Conservation (phyloP, 2,329 filamentous ascomycete species). For the Triangularia setosa region DNA sequence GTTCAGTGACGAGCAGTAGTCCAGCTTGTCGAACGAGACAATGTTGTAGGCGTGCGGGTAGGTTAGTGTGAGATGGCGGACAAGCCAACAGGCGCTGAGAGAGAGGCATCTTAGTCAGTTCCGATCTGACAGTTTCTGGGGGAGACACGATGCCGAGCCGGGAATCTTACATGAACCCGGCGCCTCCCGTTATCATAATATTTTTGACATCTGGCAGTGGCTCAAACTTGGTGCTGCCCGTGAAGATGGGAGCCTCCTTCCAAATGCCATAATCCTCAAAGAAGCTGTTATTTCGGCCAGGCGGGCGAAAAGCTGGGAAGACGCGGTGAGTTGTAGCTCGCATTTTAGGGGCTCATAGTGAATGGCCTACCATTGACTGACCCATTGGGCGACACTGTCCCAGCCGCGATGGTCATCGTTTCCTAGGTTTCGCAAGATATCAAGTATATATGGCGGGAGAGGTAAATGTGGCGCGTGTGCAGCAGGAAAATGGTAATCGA, state of each 20-base stretch:
- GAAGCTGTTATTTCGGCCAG: conserved; percentile 35
- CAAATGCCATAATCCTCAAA: conserved; percentile 62
- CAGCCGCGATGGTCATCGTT: conserved; percentile 16
- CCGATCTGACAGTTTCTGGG: background rate
- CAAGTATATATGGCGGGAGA: background rate
- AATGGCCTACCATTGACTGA: conserved; percentile 15
- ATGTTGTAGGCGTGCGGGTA: conserved; percentile 74
- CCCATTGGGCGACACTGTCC: conserved; percentile 6
- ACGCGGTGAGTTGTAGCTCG: background rate
- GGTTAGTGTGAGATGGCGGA: conserved; percentile 70
- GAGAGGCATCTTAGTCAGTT: background rate
- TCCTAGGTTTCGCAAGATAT: background rate
- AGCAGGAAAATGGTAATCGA: background rate
- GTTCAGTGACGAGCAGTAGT: conserved; percentile 77
- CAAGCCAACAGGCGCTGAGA: conserved; percentile 75
- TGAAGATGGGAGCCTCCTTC: conserved; percentile 67
- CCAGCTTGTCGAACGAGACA: conserved; percentile 79
- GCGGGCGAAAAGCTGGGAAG: conserved; percentile 17
- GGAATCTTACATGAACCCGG: conserved; percentile 72
- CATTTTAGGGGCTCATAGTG: background rate
- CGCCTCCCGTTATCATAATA: conserved; percentile 79
- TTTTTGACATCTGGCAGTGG: conserved; percentile 67
- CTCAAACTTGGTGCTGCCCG: conserved; percentile 66
- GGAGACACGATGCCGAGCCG: background rate
- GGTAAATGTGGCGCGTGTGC: background rate